phyloP scores from a whole-genome alignment of 176 grass and related monocot species.

The Stipa capillata region DNA sequence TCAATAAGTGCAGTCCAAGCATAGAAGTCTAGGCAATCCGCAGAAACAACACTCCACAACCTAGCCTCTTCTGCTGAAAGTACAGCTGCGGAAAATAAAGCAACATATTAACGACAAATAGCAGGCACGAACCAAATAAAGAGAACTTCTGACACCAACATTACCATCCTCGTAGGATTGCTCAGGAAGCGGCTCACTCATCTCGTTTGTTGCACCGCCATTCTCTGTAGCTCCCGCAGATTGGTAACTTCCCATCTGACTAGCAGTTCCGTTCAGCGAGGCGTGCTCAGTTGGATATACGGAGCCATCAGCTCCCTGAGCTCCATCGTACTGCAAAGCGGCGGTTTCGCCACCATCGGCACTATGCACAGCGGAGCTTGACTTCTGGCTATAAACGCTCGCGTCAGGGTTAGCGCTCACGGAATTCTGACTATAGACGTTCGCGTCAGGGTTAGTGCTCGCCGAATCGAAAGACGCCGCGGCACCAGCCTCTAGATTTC shows the following conservation, averaged over 20 bases:
- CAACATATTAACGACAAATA: background rate
- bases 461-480: slow-evolving; percentile 2
- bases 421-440: slow-evolving; percentile 9
- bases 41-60: slow-evolving; percentile 64
- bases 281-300: slow-evolving; percentile 33
- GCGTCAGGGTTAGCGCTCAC: slow-evolving; percentile 19
- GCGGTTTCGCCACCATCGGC: background rate
- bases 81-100: slow-evolving; percentile 32
- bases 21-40: slow-evolving; percentile 82
- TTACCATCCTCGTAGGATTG: slow-evolving; percentile 78
- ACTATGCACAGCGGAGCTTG: background rate
- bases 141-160: background rate
- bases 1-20: slow-evolving; percentile 87
- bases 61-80: slow-evolving; percentile 89
- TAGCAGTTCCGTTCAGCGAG: slow-evolving; percentile 46
- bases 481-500: slow-evolving; percentile 4
- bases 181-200: slow-evolving; percentile 26
- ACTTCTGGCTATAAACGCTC: background rate
- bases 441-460: slow-evolving; percentile 21
- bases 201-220: slow-evolving; percentile 24
- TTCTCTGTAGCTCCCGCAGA: slow-evolving; percentile 53
- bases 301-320: slow-evolving; percentile 15
- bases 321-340: background rate
- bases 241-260: slow-evolving; percentile 43
- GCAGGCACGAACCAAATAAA: background rate